Evolutionary conservation across 768 basidiomycete genomes (phyloP), one percentile per base, ranked within the genome.

Genomic region (Phanerochaete sordida): DNA sequence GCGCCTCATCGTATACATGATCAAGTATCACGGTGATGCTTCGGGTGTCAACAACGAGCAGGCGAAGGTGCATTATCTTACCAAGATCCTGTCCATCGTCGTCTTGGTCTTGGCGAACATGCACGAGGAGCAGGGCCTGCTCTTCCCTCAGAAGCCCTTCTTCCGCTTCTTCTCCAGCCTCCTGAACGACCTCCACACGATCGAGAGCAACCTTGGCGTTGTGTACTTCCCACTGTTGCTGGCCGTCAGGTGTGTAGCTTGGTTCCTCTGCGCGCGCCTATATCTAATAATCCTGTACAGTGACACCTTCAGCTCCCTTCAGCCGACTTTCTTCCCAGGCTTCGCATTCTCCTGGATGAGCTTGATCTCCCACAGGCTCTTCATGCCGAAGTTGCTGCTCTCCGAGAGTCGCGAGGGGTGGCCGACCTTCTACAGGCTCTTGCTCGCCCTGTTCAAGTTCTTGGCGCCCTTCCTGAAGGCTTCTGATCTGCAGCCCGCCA

Each of bases 271-370:
- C 39, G 35, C 37, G 43, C 21, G 13, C 19, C 23, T 27, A 23
- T 9, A 19, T 45, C 49, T 54, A 57, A 15, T 58, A 49, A 11
- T 35, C 24, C 15, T 31, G 47, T 59, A 26, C 62, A 96, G 95
- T 70, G 95, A 98, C 70, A 93, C 93, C 2, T 87, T 98, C 72
- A 96, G 94, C 71, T 97, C 95, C 46, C 77, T 97, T 60, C 96
- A 98, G 70, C 97, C 97, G 8, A 89, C 88, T 5, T 94, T 93
- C 75, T 98, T 98, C 79, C 97, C 97, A 19, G 93, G 95, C 9
- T 99, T 99, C 73, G 91, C 95, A 1, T 99, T 98, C 75, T 96
- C 95, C 16, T 99, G 96, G 96, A 87, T 98, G 82, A 90, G 90
- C 64, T 81, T 98, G 47, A 87, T 99, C 69, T 98, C 97, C 24